phyloP scores from a whole-genome alignment of 208 protist species.

The Entamoeba moshkovskii region DNA sequence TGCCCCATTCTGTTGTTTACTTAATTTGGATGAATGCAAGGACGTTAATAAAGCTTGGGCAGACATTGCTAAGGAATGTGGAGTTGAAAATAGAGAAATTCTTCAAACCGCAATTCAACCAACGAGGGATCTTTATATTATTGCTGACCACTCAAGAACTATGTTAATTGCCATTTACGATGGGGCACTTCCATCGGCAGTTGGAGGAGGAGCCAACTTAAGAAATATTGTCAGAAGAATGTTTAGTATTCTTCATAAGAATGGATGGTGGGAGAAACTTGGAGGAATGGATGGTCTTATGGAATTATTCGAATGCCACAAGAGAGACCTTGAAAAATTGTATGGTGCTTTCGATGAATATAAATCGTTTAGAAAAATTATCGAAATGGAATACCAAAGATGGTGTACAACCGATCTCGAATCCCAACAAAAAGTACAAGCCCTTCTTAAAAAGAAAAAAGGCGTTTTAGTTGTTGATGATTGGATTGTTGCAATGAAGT shows the following conservation, averaged over 20 bases:
- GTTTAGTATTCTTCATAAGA: constrained; percentile 10
- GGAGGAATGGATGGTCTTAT: constrained; percentile 27
- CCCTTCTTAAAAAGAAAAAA: constrained; percentile 22
- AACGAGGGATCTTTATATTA: constrained; percentile 28
- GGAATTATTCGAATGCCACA: constrained; percentile 19
- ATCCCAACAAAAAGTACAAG: not conserved
- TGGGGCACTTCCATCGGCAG: constrained; percentile 28
- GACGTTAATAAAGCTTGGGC: constrained; percentile 11
- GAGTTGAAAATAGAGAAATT: not conserved
- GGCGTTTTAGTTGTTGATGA: constrained; percentile 10
- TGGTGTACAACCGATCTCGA: constrained; percentile 21
- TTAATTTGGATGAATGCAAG: constrained; percentile 30
- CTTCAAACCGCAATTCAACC: not conserved
- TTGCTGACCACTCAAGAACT: constrained; percentile 29
- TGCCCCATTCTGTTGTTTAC: constrained; percentile 18
- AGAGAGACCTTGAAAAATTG: constrained; percentile 7
- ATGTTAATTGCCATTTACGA: constrained; percentile 32
- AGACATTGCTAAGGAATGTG: not conserved
- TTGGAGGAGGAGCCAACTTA: constrained; percentile 30
- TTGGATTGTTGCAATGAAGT: constrained; percentile 20
- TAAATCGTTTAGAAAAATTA: constrained; percentile 4
- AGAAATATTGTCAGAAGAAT: constrained; percentile 22
- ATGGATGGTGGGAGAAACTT: constrained; percentile 9
- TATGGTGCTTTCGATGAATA: constrained; percentile 24
- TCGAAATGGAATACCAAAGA: constrained; percentile 18